Evolutionary conservation across 2,329 filamentous ascomycete genomes (phyloP).

Genomic region (Cercospora berteroae): DNA sequence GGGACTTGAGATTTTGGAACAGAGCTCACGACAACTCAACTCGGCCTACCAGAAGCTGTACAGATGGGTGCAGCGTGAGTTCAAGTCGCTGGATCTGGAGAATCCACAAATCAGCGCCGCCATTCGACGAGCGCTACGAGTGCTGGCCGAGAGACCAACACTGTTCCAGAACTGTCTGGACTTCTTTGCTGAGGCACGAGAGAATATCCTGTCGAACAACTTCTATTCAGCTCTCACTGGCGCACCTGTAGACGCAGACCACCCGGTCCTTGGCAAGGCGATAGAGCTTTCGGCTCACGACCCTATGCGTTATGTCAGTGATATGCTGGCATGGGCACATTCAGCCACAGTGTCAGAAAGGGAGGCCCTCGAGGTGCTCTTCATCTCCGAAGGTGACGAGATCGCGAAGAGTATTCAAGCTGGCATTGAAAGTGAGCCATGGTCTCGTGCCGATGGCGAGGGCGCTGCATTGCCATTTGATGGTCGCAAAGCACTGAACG

Average conservation of each 20-base stretch:
- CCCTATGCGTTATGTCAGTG: slow-evolving; percentile 83
- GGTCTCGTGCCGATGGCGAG: slow-evolving; percentile 60
- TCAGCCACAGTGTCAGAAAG: slow-evolving; percentile 90
- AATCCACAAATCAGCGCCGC: slow-evolving; percentile 87
- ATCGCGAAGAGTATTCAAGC: slow-evolving; percentile 78
- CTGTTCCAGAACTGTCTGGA: slow-evolving; percentile 93
- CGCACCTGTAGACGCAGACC: slow-evolving; percentile 57
- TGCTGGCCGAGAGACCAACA: slow-evolving; percentile 83
- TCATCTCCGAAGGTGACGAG: slow-evolving; percentile 85
- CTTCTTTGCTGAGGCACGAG: slow-evolving; percentile 85
- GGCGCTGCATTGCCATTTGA: slow-evolving; percentile 62
- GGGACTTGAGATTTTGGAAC: slow-evolving; percentile 86
- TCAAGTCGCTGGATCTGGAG: slow-evolving; percentile 87
- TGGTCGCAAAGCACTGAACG: slow-evolving; percentile 74
- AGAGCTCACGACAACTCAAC: slow-evolving; percentile 82
- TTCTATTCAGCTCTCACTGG: slow-evolving; percentile 89
- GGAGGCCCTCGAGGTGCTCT: slow-evolving; percentile 86
- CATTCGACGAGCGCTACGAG: slow-evolving; percentile 78
- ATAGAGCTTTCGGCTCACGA: slow-evolving; percentile 95
- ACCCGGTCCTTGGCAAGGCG: slow-evolving; percentile 62
- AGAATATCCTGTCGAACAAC: slow-evolving; percentile 80
- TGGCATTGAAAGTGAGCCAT: slow-evolving; percentile 78
- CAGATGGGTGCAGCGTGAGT: slow-evolving; percentile 90
- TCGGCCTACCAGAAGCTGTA: slow-evolving; percentile 93
- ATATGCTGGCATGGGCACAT: slow-evolving; percentile 97